These are phyloP conservation scores for Linaria vulgaris DNA, from an alignment of 257 asterid species.

Conservation along the genomic window DNA sequence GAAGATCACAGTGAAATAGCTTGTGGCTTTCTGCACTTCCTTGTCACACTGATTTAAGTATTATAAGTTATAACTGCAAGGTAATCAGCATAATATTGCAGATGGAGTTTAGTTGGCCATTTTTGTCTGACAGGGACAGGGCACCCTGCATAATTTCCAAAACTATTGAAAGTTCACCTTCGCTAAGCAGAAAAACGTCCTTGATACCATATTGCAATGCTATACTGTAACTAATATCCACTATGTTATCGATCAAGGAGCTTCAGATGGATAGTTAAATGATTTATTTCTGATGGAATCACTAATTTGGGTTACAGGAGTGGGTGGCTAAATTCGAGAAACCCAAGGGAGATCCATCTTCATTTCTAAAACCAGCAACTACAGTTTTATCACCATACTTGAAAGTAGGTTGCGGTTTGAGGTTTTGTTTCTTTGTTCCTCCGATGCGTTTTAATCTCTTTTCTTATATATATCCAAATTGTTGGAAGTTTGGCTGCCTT, in stretches of 20 bases:
- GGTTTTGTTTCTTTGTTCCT: constrained; percentile 9
- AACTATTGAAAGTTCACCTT: too few species aligned
- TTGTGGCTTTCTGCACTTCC: too few species aligned
- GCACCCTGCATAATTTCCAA: too few species aligned
- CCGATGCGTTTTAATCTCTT: constrained; percentile 33
- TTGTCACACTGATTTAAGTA: too few species aligned
- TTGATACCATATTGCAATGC: too few species aligned
- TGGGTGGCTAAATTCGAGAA: constrained; percentile 96
- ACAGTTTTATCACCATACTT: constrained; percentile 90
- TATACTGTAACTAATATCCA: too few species aligned
- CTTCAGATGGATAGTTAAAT: constrained; percentile 6
- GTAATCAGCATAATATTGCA: too few species aligned
- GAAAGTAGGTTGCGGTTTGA: constrained; percentile 53
- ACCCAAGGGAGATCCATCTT: constrained; percentile 96
- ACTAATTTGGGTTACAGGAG: constrained; percentile 49
- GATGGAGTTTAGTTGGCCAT: too few species aligned
- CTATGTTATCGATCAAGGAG: not conserved
- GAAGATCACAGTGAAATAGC: too few species aligned
- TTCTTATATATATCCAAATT: constrained; percentile 36
- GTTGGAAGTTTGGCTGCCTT: constrained; percentile 90
- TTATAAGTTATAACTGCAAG: too few species aligned
- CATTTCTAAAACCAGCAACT: constrained; percentile 83
- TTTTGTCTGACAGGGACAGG: too few species aligned
- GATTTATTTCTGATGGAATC: constrained; percentile 10
- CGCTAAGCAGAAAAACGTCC: too few species aligned